A percentile compares a stretch with the other conserved stretches of the same genome.
phyloP scores from a whole-genome alignment of 2,329 filamentous ascomycete genomes.

The Colletotrichum sp. region DNA sequence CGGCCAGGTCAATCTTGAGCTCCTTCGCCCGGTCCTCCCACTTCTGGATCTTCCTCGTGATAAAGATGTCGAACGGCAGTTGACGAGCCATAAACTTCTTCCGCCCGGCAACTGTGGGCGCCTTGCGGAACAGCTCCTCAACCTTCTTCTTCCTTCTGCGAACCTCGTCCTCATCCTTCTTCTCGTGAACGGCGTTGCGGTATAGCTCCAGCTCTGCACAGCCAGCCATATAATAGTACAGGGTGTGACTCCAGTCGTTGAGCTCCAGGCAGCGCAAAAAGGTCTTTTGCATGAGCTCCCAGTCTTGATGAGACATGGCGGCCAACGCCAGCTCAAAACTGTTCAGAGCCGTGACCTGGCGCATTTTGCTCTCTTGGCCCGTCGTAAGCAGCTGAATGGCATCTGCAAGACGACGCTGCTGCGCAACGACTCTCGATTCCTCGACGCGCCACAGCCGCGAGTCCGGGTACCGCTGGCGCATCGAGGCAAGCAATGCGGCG shows the following conservation, averaged over 20 bases:
- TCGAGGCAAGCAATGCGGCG: conserved; percentile 69
- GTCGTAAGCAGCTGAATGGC: conserved; percentile 70
- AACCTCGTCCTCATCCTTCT: conserved; percentile 47
- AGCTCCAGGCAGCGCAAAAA: conserved; percentile 79
- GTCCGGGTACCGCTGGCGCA: conserved; percentile 80
- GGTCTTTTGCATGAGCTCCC: conserved; percentile 72
- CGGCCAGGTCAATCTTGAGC: conserved; percentile 71
- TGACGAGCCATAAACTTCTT: conserved; percentile 91
- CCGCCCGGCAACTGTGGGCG: conserved; percentile 77
- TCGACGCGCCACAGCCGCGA: conserved; percentile 88
- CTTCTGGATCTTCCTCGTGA: conserved; percentile 82
- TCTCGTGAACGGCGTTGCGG: conserved; percentile 58
- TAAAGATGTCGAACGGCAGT: conserved; percentile 87
- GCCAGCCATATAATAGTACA: conserved; percentile 91
- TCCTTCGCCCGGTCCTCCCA: conserved; percentile 81
- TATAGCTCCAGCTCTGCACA: conserved; percentile 83
- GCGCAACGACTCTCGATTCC: conserved; percentile 78
- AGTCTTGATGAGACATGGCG: conserved; percentile 80
- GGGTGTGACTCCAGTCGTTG: conserved; percentile 88
- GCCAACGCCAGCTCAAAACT: conserved; percentile 85
- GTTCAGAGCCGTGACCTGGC: conserved; percentile 85
- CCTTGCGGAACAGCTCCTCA: conserved; percentile 73
- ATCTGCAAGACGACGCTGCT: conserved; percentile 67
- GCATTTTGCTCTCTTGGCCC: conserved; percentile 73
- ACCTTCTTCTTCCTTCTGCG: conserved; percentile 66